Evolutionary conservation across 352 stramenopile genomes (phyloP), one percentile per base, ranked within the genome.

Genomic region (Peronospora belbahrii): DNA sequence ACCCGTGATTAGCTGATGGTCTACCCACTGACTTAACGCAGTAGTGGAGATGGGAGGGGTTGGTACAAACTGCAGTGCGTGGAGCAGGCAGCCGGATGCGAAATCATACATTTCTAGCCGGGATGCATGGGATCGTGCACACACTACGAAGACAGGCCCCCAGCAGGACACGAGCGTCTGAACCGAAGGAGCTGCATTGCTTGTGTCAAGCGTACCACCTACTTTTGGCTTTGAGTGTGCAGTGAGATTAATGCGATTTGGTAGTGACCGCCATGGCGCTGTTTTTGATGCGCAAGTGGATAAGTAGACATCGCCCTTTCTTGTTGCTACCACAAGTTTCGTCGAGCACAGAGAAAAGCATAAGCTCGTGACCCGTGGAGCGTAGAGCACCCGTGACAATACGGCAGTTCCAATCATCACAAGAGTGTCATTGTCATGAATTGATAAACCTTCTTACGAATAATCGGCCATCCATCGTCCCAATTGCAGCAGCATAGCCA

Each of bases 261-360:
- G 53, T 44, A 65, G 8, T 14, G 63, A 18, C 0, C 34, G 41
- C 71, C 76, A 88, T 17, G 25, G 3, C 0, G 18, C n/a, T 38
- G 34, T 30, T 0, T 42, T 11, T 2, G 41, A 20, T 19, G 37
- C 13, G 17, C 32, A 52, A 4, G 25, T 17, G 10, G 80, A 63
- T 5, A 85, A 65, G 54, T 83, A 83, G 14, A 84, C 60, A 54
- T 84, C 81, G 10, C 76, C 73, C 39, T 85, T 84, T 27, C 65
- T 73, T 2, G 76, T 84, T 7, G 76, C 59, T 0, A 71, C 60
- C 1, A 78, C 52, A 4, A 82, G 51, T 20, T 51, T 53, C 2
- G 44, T 47, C 17, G 41, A 59, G 31, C 43, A 54, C 1, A 48
- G 25, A 2, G 70, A 70, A 32, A 84, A 88, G 37, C 61, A 64